Base-by-base conservation (phyloP, 2,329 filamentous ascomycete species). In the Xylaria sp. region DNA sequence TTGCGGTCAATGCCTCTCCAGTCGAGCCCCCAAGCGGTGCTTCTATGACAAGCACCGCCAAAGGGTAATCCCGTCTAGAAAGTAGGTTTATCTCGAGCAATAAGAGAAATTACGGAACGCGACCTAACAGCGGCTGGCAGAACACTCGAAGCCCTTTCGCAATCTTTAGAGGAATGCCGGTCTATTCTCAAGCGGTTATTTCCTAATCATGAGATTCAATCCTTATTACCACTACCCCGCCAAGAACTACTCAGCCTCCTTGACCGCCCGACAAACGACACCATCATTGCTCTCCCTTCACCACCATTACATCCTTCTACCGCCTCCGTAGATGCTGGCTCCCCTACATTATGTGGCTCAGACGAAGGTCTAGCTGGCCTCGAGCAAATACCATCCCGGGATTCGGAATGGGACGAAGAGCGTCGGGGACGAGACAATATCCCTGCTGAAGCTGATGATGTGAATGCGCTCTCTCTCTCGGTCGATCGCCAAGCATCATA, bases 21-120 rank as follows among this genome's bases (percentile, higher is more conserved):
- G 93, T 78, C 89, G 93, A 65, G 92, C 92, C 70, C 91, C 92
- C 3, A 92, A 94, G 78, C 85, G 89, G 63, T 95, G 93, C 78
- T 90, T 91, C 75, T 95, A 95, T 79, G 91, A 93, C 73, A 93
- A 94, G 81, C 92, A 93, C 71, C 87, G 92, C 18, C 91, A 93
- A 78, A 84, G 91, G 69, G 88, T 93, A 10, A 90, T 93, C 66
- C 92, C 92, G 0, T 94, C 92, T 9, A 87, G 91, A 79, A 94
- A 93, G 91, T 92, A 82, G 80, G 88, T 80, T 5, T 40, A 40
- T 44, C 54, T 44, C 25, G 25, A 55, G 18, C n/a, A 59, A 25
- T 4, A 40, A 47, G 21, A 51, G 4, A 25, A 29, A 12, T 58
- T 53, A 55, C 16, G 16, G 51, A 42, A 42, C 37, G 35, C 53